Evolutionary conservation across 2,329 filamentous ascomycete species (phyloP).

Genomic region (Fusarium chaquense): DNA sequence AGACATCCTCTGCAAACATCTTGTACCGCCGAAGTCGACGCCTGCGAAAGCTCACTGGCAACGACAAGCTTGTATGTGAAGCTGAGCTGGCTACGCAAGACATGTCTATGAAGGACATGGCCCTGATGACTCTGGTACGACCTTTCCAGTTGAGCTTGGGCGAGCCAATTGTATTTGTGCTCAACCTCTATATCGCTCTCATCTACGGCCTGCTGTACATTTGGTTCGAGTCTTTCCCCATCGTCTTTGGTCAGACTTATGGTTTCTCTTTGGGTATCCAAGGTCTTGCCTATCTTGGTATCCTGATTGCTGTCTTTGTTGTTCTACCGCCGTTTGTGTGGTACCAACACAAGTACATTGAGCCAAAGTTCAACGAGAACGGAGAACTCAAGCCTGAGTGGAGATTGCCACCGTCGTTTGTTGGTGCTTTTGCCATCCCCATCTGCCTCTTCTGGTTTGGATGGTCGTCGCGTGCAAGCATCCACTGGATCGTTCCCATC

Average conservation of each 20-base stretch:
- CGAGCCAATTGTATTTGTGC: constrained; percentile 59
- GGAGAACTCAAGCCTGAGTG: constrained; percentile 4
- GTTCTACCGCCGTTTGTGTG: constrained; percentile 9
- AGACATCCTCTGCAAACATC: constrained; percentile 43
- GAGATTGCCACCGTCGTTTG: constrained; percentile 63
- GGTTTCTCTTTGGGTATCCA: constrained; percentile 67
- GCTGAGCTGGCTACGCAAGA: constrained; percentile 7
- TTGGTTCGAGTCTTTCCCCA: constrained; percentile 45
- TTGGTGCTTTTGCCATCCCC: constrained; percentile 70
- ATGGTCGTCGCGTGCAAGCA: constrained; percentile 6
- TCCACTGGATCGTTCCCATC: constrained; percentile 19
- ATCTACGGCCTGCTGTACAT: constrained; percentile 59
- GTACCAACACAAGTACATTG: constrained; percentile 22
- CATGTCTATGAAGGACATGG: constrained; percentile 27
- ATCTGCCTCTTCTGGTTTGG: constrained; percentile 32
- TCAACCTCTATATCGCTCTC: constrained; percentile 56
- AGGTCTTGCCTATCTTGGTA: constrained; percentile 53
- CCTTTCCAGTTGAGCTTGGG: constrained; percentile 53
- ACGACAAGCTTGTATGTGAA: constrained; percentile 20
- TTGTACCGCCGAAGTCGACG: constrained; percentile 37
- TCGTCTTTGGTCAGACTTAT: constrained; percentile 41
- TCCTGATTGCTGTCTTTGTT: constrained; percentile 24
- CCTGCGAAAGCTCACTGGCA: constrained; percentile 27
- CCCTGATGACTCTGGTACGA: constrained; percentile 52
- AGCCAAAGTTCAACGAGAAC: constrained; percentile 13